These are phyloP conservation scores for Fistulina hepatica DNA, from an alignment of 1,284 basidiomycete species.

Conservation along the genomic window DNA sequence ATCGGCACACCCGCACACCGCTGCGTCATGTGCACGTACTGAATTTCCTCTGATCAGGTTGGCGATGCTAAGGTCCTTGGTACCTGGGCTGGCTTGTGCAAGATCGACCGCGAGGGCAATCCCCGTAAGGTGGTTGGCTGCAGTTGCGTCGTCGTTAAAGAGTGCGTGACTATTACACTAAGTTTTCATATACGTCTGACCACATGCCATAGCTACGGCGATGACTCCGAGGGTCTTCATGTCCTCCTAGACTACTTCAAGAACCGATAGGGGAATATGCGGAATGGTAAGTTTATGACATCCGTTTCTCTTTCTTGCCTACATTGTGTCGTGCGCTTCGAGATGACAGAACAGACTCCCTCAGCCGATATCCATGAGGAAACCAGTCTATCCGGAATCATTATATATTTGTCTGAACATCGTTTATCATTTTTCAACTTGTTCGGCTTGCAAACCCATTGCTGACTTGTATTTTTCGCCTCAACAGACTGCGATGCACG, in stretches of 20 bases:
- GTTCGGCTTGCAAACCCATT: too few relatives aligned
- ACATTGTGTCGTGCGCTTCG: conserved; percentile 10
- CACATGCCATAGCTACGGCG: too few relatives aligned
- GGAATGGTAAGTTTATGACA: conserved; percentile 22
- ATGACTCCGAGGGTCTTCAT: conserved; percentile 92
- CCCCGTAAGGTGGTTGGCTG: conserved; percentile 94
- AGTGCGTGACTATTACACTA: too few relatives aligned
- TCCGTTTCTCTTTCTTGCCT: conserved; percentile 6
- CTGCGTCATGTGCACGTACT: too few relatives aligned
- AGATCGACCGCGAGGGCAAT: conserved; percentile 99
- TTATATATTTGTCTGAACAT: conserved; percentile 57
- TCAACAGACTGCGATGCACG: too few relatives aligned
- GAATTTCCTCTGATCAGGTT: conserved; percentile 31
- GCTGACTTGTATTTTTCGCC: too few relatives aligned
- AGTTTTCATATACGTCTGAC: too few relatives aligned
- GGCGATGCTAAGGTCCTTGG: conserved; percentile 96
- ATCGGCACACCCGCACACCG: neutral
- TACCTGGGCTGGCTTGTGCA: conserved; percentile 97
- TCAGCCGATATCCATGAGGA: conserved; percentile 70
- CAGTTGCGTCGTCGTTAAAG: conserved; percentile 97
- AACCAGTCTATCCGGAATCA: conserved; percentile 77
- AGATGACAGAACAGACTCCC: conserved; percentile 84
- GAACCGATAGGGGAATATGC: conserved; percentile 54
- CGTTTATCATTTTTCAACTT: neutral
- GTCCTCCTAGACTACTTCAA: conserved; percentile 97